Percentiles rank a stretch among this genome's conserved stretches.
Evolutionary conservation across 2,329 filamentous ascomycete species (phyloP).

Genomic region (Aureobasidium sp.): DNA sequence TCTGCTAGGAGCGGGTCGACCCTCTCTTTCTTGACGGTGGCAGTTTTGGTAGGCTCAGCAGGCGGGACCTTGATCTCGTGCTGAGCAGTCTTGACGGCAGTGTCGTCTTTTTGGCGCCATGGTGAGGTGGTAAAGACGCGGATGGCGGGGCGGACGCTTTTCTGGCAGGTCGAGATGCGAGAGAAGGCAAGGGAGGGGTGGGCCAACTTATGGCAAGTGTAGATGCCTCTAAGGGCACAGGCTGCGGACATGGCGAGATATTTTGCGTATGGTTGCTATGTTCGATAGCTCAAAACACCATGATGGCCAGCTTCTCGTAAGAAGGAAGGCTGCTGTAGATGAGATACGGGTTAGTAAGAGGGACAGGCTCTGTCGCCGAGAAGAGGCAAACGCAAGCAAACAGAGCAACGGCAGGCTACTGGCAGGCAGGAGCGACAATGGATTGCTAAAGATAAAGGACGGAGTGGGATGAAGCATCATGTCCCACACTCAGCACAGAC

Average conservation of each 20-base stretch:
- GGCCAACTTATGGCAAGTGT: not conserved
- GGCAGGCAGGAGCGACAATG: not conserved
- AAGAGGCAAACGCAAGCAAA: not conserved
- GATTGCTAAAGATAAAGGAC: not conserved
- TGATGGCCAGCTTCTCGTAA: conserved; percentile 14
- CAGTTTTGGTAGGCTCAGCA: conserved; percentile 29
- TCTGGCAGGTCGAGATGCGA: conserved; percentile 9
- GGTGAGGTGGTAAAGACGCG: conserved; percentile 40
- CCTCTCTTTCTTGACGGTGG: conserved; percentile 28
- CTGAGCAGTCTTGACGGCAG: conserved; percentile 23
- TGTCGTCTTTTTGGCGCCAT: conserved; percentile 36
- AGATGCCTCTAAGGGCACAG: conserved; percentile 2
- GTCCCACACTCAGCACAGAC: conserved; percentile 1
- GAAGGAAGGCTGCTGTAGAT: not conserved
- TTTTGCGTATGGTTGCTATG: not conserved
- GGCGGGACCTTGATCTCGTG: conserved; percentile 23
- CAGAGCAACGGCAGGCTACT: not conserved
- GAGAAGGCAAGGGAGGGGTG: not conserved
- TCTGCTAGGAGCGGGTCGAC: conserved; percentile 52
- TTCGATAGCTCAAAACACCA: conserved; percentile 11
- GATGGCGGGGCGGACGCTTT: conserved; percentile 6
- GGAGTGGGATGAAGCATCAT: not conserved
- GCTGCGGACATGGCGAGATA: not conserved
- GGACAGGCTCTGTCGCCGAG: not conserved
- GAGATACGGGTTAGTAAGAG: not conserved